These are phyloP conservation scores for Phytophthora vignae DNA, from an alignment of 352 stramenopile species.

Conservation along the genomic window DNA sequence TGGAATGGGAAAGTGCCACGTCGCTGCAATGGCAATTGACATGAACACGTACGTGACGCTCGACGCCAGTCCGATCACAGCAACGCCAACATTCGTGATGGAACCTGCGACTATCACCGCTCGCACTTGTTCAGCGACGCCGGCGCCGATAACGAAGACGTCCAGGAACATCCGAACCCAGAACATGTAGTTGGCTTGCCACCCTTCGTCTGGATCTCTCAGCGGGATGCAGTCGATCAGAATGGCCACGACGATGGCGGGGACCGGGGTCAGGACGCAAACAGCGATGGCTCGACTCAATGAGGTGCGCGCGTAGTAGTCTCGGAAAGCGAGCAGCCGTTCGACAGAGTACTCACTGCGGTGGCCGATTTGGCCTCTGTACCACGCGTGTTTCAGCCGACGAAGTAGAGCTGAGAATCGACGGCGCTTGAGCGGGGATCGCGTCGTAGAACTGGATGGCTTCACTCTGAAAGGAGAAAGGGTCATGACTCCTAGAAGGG, in stretches of 20 bases:
- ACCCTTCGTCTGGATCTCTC: constrained; percentile 4
- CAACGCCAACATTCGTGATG: constrained; percentile 10
- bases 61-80: constrained; percentile 10
- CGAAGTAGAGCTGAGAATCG: neutral
- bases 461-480: neutral
- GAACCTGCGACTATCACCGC: constrained; percentile 16
- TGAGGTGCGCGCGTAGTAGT: constrained; percentile 20
- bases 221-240: constrained; percentile 16
- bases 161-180: constrained; percentile 28
- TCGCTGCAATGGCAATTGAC: constrained; percentile 7
- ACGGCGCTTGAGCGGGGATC: neutral
- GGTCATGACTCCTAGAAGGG: neutral
- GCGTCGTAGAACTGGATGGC: neutral
- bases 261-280: constrained; percentile 14
- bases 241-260: constrained; percentile 5
- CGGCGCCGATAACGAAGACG: constrained; percentile 13
- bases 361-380: constrained; percentile 20
- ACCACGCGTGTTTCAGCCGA: neutral
- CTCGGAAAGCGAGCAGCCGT: constrained; percentile 16
- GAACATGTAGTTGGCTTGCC: constrained; percentile 30
- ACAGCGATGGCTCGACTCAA: constrained; percentile 9
- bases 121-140: constrained; percentile 16
- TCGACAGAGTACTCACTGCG: constrained; percentile 24
- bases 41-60: constrained; percentile 5
- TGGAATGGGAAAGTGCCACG: constrained; percentile 34